phyloP scores from a whole-genome alignment of 306 rosid genomes.

The Ceratonia siliqua region DNA sequence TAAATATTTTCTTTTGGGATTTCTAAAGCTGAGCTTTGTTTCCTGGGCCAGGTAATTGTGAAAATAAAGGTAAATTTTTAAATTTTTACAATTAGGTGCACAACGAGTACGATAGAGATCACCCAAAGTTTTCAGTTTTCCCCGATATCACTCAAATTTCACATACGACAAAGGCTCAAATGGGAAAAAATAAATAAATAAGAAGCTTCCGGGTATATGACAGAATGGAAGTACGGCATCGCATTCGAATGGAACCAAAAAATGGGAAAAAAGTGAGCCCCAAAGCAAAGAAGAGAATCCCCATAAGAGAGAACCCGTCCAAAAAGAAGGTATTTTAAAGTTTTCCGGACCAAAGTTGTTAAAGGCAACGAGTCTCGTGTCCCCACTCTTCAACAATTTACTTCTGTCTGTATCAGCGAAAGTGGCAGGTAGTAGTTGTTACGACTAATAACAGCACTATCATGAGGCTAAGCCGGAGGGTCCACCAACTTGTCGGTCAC shows the following conservation, averaged over 20 bases:
- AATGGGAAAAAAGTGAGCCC: constrained; percentile 21
- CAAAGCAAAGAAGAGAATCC: constrained; percentile 24
- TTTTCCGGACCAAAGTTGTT: constrained; percentile 6
- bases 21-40: background rate
- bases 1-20: background rate
- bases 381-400: constrained; percentile 38
- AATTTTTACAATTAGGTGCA: background rate
- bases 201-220: constrained; percentile 37
- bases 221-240: constrained; percentile 9
- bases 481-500: constrained; percentile 30
- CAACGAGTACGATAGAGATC: background rate
- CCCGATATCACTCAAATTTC: background rate
- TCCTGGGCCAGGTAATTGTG: background rate
- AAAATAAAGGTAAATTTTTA: background rate
- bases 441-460: constrained; percentile 22
- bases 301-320: constrained; percentile 14
- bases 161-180: constrained; percentile 21
- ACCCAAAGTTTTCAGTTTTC: constrained; percentile 9
- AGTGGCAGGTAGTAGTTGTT: constrained; percentile 44
- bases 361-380: constrained; percentile 20
- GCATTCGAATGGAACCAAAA: constrained; percentile 23
- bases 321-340: background rate
- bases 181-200: background rate
- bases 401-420: constrained; percentile 26
- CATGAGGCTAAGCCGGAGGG: background rate